A percentile compares a stretch with the other conserved stretches of the same genome.
These are phyloP conservation scores for Amanita pallidorosea DNA, from an alignment of 768 basidiomycete species.

Conservation along the genomic window DNA sequence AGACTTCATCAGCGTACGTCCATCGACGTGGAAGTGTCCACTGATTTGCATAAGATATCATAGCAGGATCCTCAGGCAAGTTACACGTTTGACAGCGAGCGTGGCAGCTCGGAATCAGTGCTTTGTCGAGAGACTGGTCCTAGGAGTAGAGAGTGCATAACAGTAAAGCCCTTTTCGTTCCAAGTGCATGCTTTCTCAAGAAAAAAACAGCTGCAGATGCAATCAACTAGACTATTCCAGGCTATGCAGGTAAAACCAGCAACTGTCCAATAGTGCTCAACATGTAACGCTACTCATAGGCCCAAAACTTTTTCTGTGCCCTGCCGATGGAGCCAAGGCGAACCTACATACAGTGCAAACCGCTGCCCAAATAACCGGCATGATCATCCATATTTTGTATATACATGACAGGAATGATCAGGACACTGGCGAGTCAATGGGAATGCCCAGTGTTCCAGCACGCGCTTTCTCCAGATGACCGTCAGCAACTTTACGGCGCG, in stretches of 20 bases:
- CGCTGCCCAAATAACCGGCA: slow-evolving; percentile 32
- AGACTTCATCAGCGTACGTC: slow-evolving; percentile 7
- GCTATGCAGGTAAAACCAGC: slow-evolving; percentile 55
- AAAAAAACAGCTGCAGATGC: slow-evolving; percentile 45
- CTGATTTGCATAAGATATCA: neutral
- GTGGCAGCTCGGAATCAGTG: slow-evolving; percentile 44
- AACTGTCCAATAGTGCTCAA: neutral
- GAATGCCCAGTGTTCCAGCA: slow-evolving; percentile 51
- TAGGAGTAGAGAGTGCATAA: slow-evolving; percentile 41
- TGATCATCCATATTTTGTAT: neutral
- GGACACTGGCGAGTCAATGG: slow-evolving; percentile 13
- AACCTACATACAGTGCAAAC: slow-evolving; percentile 63
- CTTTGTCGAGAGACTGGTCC: slow-evolving; percentile 40
- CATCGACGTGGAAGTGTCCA: neutral
- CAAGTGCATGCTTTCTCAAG: neutral
- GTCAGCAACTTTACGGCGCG: slow-evolving; percentile 46
- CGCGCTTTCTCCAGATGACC: slow-evolving; percentile 52
- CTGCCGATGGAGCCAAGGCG: slow-evolving; percentile 53
- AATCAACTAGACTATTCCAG: slow-evolving; percentile 49
- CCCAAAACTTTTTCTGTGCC: slow-evolving; percentile 58
- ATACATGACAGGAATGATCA: neutral
- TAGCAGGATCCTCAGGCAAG: slow-evolving; percentile 37
- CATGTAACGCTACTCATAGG: slow-evolving; percentile 22
- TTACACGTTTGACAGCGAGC: slow-evolving; percentile 57
- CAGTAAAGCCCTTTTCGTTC: slow-evolving; percentile 23